These are phyloP conservation scores for Teunomyces funiuensis DNA, from an alignment of 805 yeast genomes.

Conservation along the genomic window DNA sequence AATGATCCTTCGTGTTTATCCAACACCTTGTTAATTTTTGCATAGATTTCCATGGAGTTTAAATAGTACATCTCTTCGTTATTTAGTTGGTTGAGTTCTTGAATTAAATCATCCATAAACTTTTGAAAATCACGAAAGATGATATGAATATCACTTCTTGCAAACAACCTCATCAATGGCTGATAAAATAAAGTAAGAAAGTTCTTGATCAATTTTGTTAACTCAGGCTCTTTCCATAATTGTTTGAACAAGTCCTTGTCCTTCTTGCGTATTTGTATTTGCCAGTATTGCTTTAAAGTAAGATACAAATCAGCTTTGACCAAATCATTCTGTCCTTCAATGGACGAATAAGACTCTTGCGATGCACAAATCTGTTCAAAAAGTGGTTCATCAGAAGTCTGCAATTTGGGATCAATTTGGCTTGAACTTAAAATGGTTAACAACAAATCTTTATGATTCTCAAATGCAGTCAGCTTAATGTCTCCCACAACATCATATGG, in stretches of 20 bases:
- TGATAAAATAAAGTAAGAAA: constrained; percentile 51
- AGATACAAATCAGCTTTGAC: constrained; percentile 41
- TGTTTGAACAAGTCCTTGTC: constrained; percentile 77
- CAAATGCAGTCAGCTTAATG: constrained; percentile 16
- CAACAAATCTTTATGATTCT: constrained; percentile 20
- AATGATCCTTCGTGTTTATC: constrained; percentile 71
- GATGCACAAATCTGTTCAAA: constrained; percentile 17
- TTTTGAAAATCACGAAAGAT: constrained; percentile 38
- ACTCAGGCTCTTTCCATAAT: constrained; percentile 82
- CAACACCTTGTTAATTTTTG: constrained; percentile 61
- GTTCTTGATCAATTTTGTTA: constrained; percentile 73
- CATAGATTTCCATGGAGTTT: constrained; percentile 60
- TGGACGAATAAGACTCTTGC: constrained; percentile 17
- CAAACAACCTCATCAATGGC: constrained; percentile 39
- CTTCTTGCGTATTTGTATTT: constrained; percentile 60
- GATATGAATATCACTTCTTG: constrained; percentile 37
- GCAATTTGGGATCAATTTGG: constrained; percentile 20
- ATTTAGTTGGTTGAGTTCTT: constrained; percentile 60
- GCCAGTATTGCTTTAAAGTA: constrained; percentile 60
- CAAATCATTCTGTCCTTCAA: constrained; percentile 13
- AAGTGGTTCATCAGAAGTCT: background rate
- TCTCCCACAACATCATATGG: constrained; percentile 13
- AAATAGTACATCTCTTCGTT: constrained; percentile 51
- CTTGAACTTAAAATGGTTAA: constrained; percentile 23
- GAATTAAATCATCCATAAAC: constrained; percentile 55